Percentiles rank a stretch among this genome's conserved stretches.
These are phyloP conservation scores for Metarhizium anisopliae DNA, from an alignment of 2,329 filamentous ascomycete species.

Conservation along the genomic window DNA sequence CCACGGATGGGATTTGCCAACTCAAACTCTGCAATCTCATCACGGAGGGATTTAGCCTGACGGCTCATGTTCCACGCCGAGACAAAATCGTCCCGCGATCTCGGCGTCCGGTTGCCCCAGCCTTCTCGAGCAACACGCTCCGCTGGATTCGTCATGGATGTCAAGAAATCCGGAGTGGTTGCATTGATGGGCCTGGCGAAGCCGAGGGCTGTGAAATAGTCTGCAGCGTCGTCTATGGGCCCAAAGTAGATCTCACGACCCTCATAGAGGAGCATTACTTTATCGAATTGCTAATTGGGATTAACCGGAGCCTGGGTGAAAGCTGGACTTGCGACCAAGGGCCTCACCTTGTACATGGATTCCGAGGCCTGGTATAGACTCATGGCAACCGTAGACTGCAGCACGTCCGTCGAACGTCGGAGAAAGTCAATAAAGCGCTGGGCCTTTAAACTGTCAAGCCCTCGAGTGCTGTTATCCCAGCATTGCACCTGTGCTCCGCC, in stretches of 20 bases:
- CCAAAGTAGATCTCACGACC: conserved; percentile 40
- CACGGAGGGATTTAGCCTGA: conserved; percentile 7
- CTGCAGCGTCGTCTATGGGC: conserved; percentile 11
- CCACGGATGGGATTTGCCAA: no score
- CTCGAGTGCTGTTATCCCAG: conserved; percentile 19
- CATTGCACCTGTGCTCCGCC: conserved; percentile 7
- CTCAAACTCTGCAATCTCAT: neutral
- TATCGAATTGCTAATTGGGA: conserved; percentile 48
- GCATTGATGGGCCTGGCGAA: conserved; percentile 45
- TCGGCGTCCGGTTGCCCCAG: neutral
- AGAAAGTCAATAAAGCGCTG: conserved; percentile 11
- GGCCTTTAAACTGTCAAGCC: conserved; percentile 16
- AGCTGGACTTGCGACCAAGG: no score
- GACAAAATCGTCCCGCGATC: neutral
- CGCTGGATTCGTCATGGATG: conserved; percentile 32
- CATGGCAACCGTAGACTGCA: no score
- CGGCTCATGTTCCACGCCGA: no score
- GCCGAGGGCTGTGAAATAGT: conserved; percentile 30
- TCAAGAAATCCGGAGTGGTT: conserved; percentile 66
- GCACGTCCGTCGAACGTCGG: no score
- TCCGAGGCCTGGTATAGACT: conserved; percentile 18
- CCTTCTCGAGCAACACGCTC: conserved; percentile 20
- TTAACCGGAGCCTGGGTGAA: neutral
- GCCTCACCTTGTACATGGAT: no score
- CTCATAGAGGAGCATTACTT: conserved; percentile 58